Base-by-base conservation (phyloP, 1,284 basidiomycete species). In the Trichosporon ovoides region DNA sequence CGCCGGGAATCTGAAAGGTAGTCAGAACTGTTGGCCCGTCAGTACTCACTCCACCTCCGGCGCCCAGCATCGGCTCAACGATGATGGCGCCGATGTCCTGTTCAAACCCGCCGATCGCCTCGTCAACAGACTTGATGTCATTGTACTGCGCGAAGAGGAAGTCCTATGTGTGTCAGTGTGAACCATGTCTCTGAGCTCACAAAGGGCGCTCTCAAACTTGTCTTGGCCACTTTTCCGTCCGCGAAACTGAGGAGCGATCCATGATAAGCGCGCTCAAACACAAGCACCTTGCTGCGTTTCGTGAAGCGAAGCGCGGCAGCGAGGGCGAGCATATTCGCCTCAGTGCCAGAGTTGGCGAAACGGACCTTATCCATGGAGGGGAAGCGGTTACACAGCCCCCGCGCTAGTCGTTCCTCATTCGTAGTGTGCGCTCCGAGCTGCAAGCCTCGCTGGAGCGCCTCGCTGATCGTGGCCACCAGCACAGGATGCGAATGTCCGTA, bases 41-140 rank as follows among this genome's bases (percentile, higher is more conserved):
- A n/a, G 3, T 1, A 58, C 63, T 55, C 33, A 67, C 63, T 53
- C 64, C 65, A n/a, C 65, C 65, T 7, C 65, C 66, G 48, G 80
- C 79, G 35, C 80, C 81, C 64, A 80, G 72, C 53, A 82, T 78
- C 7, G 81, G 80, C 69, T 82, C 81, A 3, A 81, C 71, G 43
- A 82, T 76, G 52, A 81, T 80, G 19, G 75, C 79, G 14, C 78
- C 80, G 1, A 79, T 76, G 24, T 77, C 76, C 2, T 75, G 36
- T 16, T 36, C 52, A 28, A 58, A 19, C 1, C 53, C 69, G 22
- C 72, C 71, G 35, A 81, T 68, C 3, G 77, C 66, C 0, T 58
- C 38, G 6, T 73, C 58, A 12, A 73, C 66, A 6, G 64, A 67
- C 0, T 65, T 65, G 7, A 77, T 61, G 57, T 77, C 72, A 67